Evolutionary conservation across 305 asterid genomes (phyloP), one percentile per base, ranked within the genome.

Genomic region (Fraxinus baroniana): DNA sequence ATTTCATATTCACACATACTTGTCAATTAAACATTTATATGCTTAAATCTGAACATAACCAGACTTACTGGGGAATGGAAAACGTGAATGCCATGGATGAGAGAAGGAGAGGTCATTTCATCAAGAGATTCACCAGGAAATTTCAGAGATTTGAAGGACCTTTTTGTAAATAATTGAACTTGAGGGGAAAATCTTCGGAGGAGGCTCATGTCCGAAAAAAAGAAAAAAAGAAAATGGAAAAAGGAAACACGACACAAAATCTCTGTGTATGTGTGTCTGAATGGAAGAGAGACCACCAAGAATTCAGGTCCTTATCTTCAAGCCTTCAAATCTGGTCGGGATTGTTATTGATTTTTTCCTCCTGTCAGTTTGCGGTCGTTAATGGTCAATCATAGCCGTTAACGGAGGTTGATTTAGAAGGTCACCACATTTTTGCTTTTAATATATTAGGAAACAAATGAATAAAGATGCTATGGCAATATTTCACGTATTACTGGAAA

Each of bases 11-110:
- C 22, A 15, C 33, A 36, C 74, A 39, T 78, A 52, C 74, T 26
- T 32, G 80, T 37, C 15, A 60, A 55, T 30, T 0, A 72, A 46
- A 46, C 55, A 46, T 46, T 46, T 17, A 52, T 17, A 52, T 52
- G 22, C 62, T 46, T 46, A 46, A 12, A 78, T 55, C 36, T 20
- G 15, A 80, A 46, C 60, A 20, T 64, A 24, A 64, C 5, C 33
- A 64, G 37, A 28, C 92, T 88, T 83, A 95, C 97, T 0, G 92
- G 97, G 90, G 98, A 94, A 87, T 95, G 95, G 87, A 95, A 94
- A 83, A 91, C 97, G 80, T 94, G 98, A 86, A 95, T 87, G 77
- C 97, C 99, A 86, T 92, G 99, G 79, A 89, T 13, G 86, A 95
- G 93, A 68, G 94, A 86, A 36, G 93, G 84, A 82, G 99, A 87